Conservation (phyloP, 202 grass and related monocot species). For the Brachypodium distachyon region DNA sequence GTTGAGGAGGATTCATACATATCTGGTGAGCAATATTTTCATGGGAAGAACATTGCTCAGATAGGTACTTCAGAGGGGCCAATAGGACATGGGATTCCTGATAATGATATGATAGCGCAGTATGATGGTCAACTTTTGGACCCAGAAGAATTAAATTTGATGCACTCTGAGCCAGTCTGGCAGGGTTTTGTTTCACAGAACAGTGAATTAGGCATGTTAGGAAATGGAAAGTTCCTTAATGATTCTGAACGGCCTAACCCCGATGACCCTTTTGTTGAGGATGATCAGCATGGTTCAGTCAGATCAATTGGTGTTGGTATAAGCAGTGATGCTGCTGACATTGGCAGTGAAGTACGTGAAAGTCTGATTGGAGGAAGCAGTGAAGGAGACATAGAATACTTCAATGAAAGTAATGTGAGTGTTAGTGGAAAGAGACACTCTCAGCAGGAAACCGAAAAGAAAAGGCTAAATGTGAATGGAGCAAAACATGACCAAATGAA, state of each 20-base stretch:
- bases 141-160: slow-evolving; percentile 93
- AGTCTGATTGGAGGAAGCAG: slow-evolving; percentile 98
- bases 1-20: slow-evolving; percentile 93
- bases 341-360: slow-evolving; percentile 95
- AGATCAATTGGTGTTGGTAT: slow-evolving; percentile 96
- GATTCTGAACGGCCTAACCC: slow-evolving; percentile 38
- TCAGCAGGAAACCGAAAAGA: slow-evolving; percentile 52
- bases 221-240: slow-evolving; percentile 57
- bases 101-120: slow-evolving; percentile 85
- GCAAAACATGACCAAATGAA: slow-evolving; percentile 38
- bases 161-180: slow-evolving; percentile 93
- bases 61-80: slow-evolving; percentile 32
- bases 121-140: slow-evolving; percentile 90
- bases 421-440: slow-evolving; percentile 50
- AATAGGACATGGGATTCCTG: slow-evolving; percentile 49
- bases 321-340: slow-evolving; percentile 91
- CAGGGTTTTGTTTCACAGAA: slow-evolving; percentile 89
- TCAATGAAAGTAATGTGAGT: slow-evolving; percentile 54
- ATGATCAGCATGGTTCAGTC: slow-evolving; percentile 95
- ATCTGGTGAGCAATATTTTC: slow-evolving; percentile 83
- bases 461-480: slow-evolving; percentile 32
- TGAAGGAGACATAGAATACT: slow-evolving; percentile 87
- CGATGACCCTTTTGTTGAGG: slow-evolving; percentile 84
- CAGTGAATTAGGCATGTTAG: slow-evolving; percentile 75
- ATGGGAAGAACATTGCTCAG: slow-evolving; percentile 43